These are phyloP conservation scores for Pulveroboletus ravenelii DNA, from an alignment of 768 basidiomycete species.

Conservation along the genomic window DNA sequence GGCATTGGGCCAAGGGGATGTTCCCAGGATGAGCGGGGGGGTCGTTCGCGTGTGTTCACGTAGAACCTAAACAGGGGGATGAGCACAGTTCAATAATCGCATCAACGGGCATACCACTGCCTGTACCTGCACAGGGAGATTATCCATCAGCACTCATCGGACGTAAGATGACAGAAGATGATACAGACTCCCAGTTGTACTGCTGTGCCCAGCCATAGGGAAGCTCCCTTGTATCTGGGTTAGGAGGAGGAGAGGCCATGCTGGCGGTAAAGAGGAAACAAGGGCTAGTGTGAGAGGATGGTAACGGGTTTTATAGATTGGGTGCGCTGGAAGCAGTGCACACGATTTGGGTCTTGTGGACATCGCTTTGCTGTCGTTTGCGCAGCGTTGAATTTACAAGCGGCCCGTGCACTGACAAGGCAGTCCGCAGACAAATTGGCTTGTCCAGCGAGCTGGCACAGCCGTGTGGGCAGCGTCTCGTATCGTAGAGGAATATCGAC, in stretches of 20 bases:
- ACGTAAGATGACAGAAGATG: conserved; percentile 1
- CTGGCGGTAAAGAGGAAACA: conserved; percentile 12
- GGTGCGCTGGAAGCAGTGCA: conserved; percentile 14
- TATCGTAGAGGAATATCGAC: conserved; percentile 28
- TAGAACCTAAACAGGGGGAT: conserved; percentile 56
- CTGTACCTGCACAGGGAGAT: conserved; percentile 45
- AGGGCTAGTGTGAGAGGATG: conserved; percentile 22
- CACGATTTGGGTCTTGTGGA: conserved; percentile 22
- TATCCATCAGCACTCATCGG: conserved; percentile 22
- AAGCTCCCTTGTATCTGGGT: conserved; percentile 55
- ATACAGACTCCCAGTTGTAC: conserved; percentile 60
- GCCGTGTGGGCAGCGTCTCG: conserved; percentile 1
- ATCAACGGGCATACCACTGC: conserved; percentile 46
- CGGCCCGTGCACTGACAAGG: conserved; percentile 15
- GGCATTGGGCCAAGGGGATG: conserved; percentile 56
- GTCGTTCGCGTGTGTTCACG: conserved; percentile 58
- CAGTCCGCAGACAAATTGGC: neutral
- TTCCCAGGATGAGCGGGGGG: conserved; percentile 63
- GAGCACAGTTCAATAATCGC: neutral
- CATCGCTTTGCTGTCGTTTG: conserved; percentile 32
- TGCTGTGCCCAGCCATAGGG: conserved; percentile 68
- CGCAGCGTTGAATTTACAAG: conserved; percentile 11
- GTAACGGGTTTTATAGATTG: conserved; percentile 20
- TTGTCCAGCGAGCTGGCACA: neutral
- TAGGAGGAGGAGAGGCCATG: conserved; percentile 44